Conservation (phyloP, 2,329 filamentous ascomycete species). For the Lithohypha guttulata region DNA sequence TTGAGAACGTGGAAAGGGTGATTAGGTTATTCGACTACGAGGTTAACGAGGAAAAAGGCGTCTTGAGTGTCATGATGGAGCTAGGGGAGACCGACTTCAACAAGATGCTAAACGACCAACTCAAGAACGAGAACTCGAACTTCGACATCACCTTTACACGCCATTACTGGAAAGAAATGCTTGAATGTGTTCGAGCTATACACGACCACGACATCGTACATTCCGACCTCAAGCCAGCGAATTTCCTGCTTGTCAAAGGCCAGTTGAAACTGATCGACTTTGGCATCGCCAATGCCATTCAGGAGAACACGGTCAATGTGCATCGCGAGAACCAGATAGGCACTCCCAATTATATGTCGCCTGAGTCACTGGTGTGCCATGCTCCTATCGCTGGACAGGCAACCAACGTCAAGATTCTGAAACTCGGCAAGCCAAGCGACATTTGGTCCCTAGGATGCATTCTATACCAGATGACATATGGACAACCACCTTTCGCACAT, state of each 20-base stretch:
- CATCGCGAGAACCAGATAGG: conserved; percentile 92
- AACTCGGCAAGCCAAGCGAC: conserved; percentile 89
- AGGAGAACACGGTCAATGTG: conserved; percentile 94
- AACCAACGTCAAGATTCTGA: conserved; percentile 62
- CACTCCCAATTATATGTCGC: conserved; percentile 98
- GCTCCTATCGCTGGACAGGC: conserved; percentile 51
- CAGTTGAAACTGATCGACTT: conserved; percentile 95
- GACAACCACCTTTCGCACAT: conserved; percentile 88
- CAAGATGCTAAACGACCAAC: conserved; percentile 63
- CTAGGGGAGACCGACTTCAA: conserved; percentile 91
- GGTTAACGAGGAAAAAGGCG: conserved; percentile 82
- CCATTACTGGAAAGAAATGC: conserved; percentile 99
- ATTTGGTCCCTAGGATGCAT: conserved; percentile 96
- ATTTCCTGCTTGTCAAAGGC: conserved; percentile 87
- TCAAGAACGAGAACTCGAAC: conserved; percentile 60
- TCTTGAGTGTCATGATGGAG: conserved; percentile 89
- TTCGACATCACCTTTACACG: conserved; percentile 86
- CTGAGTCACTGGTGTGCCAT: conserved; percentile 81
- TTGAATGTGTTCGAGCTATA: conserved; percentile 83
- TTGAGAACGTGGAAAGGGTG: conserved; percentile 78
- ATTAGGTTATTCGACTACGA: conserved; percentile 88
- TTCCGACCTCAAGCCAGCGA: conserved; percentile 91
- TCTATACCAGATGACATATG: conserved; percentile 95
- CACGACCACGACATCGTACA: conserved; percentile 89
- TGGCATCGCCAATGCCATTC: conserved; percentile 94